A percentile compares a stretch with the other conserved stretches of the same genome.
Conservation (phyloP, 1,284 basidiomycete genomes). For the Quambalaria eucalypti region DNA sequence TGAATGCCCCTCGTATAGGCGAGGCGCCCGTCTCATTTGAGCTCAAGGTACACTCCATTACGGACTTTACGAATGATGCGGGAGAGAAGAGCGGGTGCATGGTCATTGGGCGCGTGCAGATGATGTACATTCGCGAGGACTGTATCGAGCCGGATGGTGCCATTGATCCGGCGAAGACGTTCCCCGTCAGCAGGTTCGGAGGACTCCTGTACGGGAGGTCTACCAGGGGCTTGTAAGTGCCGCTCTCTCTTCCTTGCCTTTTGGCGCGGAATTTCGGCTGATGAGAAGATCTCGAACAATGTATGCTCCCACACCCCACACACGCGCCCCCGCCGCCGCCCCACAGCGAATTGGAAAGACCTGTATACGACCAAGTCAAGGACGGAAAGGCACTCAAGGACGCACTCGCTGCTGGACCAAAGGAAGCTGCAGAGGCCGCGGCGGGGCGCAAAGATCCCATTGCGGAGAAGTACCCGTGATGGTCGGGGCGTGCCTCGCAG, state of each 20-base stretch:
- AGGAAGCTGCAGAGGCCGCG: neutral
- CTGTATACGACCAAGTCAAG: neutral
- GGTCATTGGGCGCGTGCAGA: slow-evolving; percentile 22
- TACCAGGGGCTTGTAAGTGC: neutral
- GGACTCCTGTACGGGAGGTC: slow-evolving; percentile 20
- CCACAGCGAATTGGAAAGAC: neutral
- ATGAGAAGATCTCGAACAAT: neutral
- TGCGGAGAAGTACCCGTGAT: neutral
- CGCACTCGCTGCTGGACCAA: neutral
- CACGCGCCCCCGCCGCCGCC: neutral
- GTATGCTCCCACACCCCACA: neutral
- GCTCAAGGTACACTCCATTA: slow-evolving; percentile 22
- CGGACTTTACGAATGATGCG: slow-evolving; percentile 20
- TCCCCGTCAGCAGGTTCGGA: slow-evolving; percentile 25
- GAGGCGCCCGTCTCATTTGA: slow-evolving; percentile 36
- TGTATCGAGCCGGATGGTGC: slow-evolving; percentile 20
- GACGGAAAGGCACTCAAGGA: neutral
- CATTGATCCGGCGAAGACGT: slow-evolving; percentile 21
- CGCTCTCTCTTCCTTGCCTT: no score
- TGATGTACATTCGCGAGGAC: slow-evolving; percentile 31
- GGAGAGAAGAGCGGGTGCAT: slow-evolving; percentile 30
- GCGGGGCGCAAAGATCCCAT: neutral
- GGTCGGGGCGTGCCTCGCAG: no score
- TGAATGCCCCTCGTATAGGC: slow-evolving; percentile 25
- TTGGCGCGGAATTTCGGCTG: no score